Evolutionary conservation across 2,329 filamentous ascomycete genomes (phyloP), one percentile per base, ranked within the genome.

Genomic region (Penicillium expansum): DNA sequence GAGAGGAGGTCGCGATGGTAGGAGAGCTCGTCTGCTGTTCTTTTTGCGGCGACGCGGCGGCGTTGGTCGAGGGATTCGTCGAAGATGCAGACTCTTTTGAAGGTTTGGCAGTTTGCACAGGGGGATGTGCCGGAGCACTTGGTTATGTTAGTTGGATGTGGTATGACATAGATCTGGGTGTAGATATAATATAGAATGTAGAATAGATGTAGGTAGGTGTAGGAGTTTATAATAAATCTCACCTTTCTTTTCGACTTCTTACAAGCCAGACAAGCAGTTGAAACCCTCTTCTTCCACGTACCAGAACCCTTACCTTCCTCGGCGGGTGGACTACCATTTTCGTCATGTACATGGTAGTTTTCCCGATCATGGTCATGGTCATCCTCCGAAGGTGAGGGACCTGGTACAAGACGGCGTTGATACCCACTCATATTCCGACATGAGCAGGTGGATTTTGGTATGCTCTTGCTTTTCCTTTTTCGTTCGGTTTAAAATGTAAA

Each of bases 61-160:
- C 75, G 70, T 9, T 83, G 83, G 54, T 87, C 81, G 33, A 82
- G 79, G 1, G 82, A 83, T 67, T 84, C 82, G 66, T 88, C 86
- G 67, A 86, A 82, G 29, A 87, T 78, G 4, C 75, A 77, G 35
- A 67, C 64, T 30, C 70, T 62, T 22, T 69, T 67, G 48, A 71
- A 73, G 30, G 70, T 57, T 33, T 68, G 65, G 59, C 75, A 77
- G 48, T 75, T 75, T 24, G 73, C 66, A 51, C 75, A 77, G 1
- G 75, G 74, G 9, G 69, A 57, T 8, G 62, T 62, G 13, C 74
- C 73, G 16, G 74, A 74, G 59, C 74, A 76, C 72, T 75, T 14
- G n/a, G 5, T 48, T 32, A n/a, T 27, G 27, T 48, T 32, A 48
- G 51, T 27, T 22, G 38, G 37, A 7, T 30, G 6, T 49, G n/a